Evolutionary conservation across 1,284 basidiomycete species (phyloP), one percentile per base, ranked within the genome.

Genomic region (Cryptococcus maquisensis): DNA sequence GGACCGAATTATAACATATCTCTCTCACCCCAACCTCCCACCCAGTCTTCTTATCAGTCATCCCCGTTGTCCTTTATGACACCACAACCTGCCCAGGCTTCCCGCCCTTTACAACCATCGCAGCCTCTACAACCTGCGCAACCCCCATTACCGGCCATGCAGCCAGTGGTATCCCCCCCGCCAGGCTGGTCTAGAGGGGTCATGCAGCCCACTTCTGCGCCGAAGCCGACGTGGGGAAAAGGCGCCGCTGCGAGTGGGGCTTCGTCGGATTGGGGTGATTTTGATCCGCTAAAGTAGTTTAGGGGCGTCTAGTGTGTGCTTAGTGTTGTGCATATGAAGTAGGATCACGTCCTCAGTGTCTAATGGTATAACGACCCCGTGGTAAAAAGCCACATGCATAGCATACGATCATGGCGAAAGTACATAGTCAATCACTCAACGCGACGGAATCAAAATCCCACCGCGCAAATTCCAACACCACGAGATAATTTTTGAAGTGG

Each of bases 261-360:
- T 18, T 57, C 56, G 18, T 47, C 49, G 8, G 71, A 73, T 54
- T 77, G 75, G 75, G 69, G 67, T 3, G 74, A 74, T 55, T 75
- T 77, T 53, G 75, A 77, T 54, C 74, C 75, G 7, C 54, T 75
- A 21, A 71, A 69, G 43, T 73, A 32, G 43, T n/a, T n/a, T n/a
- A 45, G 36, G 15, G 7, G 35, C 15, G 32, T 10, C 4, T 20
- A 18, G n/a, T 42, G 21, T 26, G 28, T 26, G 18, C 24, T 44
- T 26, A 18, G n/a, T 26, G 15, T 23, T 3, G 26, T 46, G 6
- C 18, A 46, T 40, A 7, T 40, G 20, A 5, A 32, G 7, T 6
- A 10, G 28, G 10, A 8, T 6, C 6, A 32, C 10, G 28, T 32
- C 1, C 1, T 10, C 10, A 32, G 28, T 6, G 10, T 10, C 10